phyloP scores from a whole-genome alignment of 2,329 filamentous ascomycete species.

The Atkinsonella texensis region DNA sequence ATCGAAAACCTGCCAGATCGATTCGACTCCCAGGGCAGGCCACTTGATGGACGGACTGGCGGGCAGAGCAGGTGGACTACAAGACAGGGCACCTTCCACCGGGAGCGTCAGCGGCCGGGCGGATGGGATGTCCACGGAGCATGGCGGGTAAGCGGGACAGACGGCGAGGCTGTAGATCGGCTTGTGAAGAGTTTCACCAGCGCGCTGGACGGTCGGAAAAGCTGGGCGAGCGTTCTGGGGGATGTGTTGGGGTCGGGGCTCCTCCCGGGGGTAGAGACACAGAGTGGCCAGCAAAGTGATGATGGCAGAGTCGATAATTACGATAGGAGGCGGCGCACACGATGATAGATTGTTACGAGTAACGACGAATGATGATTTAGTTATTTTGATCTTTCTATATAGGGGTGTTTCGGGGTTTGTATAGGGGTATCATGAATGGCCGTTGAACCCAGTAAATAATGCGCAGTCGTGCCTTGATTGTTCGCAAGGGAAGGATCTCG shows the following conservation, averaged over 20 bases:
- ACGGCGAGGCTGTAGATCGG: conserved; percentile 27
- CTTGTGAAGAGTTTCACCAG: conserved; percentile 16
- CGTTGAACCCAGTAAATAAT: no score
- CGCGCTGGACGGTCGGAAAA: conserved; percentile 18
- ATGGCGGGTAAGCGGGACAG: conserved; percentile 34
- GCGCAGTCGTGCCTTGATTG: no score
- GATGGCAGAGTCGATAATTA: conserved; percentile 7
- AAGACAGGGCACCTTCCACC: conserved; percentile 31
- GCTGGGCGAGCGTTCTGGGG: conserved; percentile 20
- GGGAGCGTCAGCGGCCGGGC: conserved; percentile 18
- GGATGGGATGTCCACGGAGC: conserved; percentile 27
- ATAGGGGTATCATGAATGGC: no score
- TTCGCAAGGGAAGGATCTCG: no score
- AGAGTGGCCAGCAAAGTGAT: not conserved
- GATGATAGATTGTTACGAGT: not conserved
- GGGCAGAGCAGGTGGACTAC: conserved; percentile 18
- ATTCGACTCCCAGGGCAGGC: conserved; percentile 32
- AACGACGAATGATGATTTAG: conserved; percentile 2
- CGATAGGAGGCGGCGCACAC: not conserved
- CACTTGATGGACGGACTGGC: conserved; percentile 18
- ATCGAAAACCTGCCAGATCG: conserved; percentile 35
- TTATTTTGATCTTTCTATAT: conserved; percentile 3
- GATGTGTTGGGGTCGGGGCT: conserved; percentile 17
- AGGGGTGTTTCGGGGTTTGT: no score
- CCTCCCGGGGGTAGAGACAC: conserved; percentile 6